Conservation (phyloP, 2,329 filamentous ascomycete species). For the Fusarium staphyleae region DNA sequence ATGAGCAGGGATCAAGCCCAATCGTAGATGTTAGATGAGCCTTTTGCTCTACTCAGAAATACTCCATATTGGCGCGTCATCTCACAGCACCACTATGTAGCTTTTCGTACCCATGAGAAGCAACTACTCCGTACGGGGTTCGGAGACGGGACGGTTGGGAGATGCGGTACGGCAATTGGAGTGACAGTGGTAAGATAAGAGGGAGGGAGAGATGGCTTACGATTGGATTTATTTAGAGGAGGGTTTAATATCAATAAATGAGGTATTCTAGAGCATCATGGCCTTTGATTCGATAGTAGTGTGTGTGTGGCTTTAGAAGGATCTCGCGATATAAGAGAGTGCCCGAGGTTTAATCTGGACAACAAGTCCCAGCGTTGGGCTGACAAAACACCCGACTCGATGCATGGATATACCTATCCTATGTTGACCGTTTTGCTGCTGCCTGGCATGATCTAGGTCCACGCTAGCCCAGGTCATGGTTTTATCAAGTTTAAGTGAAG, state of each 20-base stretch:
- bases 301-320: not conserved
- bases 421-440: conserved; percentile 23
- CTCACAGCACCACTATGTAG: too few relatives aligned
- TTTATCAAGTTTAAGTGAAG: not conserved
- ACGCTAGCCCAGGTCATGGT: conserved; percentile 1
- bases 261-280: not conserved
- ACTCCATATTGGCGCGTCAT: too few relatives aligned
- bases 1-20: too few relatives aligned
- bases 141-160: not conserved
- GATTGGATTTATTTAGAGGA: not conserved
- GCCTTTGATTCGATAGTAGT: not conserved
- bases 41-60: too few relatives aligned
- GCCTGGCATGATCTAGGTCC: conserved; percentile 20
- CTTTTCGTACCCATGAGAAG: too few relatives aligned
- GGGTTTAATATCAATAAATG: not conserved
- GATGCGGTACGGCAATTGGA: conserved; percentile 11
- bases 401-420: not conserved
- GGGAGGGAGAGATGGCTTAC: not conserved
- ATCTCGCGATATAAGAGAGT: not conserved
- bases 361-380: not conserved
- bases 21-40: too few relatives aligned
- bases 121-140: too few relatives aligned
- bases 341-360: not conserved
- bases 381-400: not conserved
- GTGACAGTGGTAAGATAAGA: not conserved